Conservation (phyloP, 495 filamentous ascomycete genomes). For the Podospora bellae-mahoneyi region DNA sequence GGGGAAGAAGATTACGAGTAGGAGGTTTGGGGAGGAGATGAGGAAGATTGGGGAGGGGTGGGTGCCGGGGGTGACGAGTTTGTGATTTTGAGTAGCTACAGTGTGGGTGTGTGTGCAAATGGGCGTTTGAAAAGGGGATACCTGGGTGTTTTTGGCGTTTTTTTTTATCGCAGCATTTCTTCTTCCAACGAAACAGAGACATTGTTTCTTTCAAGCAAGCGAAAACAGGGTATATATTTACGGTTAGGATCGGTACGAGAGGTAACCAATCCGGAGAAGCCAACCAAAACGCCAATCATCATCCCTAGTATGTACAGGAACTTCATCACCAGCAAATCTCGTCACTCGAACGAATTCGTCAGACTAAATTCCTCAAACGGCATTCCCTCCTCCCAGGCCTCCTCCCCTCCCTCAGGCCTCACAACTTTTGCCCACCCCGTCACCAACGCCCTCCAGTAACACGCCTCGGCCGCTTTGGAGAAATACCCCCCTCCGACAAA, state of each 20-base stretch:
- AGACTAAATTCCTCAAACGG: conserved; percentile 44
- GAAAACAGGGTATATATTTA: neutral
- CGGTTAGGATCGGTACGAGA: neutral
- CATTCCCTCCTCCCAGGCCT: conserved; percentile 35
- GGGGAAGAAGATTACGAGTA: conserved; percentile 70
- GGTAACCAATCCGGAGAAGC: neutral
- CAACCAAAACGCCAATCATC: neutral
- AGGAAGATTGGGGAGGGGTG: conserved; percentile 74
- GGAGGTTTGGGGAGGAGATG: conserved; percentile 77
- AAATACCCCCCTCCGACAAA: conserved; percentile 48
- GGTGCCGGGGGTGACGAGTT: conserved; percentile 52
- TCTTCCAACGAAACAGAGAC: neutral
- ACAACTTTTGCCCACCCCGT: conserved; percentile 47
- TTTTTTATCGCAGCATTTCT: neutral
- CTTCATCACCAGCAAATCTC: neutral
- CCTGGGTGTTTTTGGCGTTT: conserved; percentile 10
- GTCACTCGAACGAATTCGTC: conserved; percentile 15
- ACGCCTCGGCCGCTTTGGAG: conserved; percentile 49
- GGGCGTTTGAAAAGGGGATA: conserved; percentile 1
- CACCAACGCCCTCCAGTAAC: conserved; percentile 53
- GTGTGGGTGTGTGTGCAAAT: neutral
- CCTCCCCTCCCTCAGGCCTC: conserved; percentile 26
- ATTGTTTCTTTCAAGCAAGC: neutral
- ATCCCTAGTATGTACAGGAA: neutral
- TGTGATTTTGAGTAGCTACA: conserved; percentile 23